A percentile compares a stretch with the other conserved stretches of the same genome.
phyloP scores from a whole-genome alignment of 2,329 filamentous ascomycete species.

The Aspergillus ustus region DNA sequence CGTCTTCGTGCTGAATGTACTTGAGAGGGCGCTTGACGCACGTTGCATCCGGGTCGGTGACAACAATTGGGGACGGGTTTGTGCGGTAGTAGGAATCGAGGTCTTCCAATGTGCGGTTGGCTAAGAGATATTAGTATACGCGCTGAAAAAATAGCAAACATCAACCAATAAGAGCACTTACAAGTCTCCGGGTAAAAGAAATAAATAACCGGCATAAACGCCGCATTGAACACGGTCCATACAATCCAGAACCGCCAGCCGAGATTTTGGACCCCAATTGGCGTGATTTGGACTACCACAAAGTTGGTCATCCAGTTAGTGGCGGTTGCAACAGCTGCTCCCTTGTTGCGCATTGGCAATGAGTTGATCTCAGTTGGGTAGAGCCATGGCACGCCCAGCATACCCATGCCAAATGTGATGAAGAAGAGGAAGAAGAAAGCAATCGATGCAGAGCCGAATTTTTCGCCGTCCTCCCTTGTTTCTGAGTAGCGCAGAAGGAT shows the following conservation, averaged over 20 bases:
- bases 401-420: slow-evolving; percentile 56
- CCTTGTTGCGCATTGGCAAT: slow-evolving; percentile 53
- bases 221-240: slow-evolving; percentile 51
- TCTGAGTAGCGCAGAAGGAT: slow-evolving; percentile 51
- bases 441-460: slow-evolving; percentile 41
- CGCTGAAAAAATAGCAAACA: background rate
- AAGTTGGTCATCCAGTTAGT: slow-evolving; percentile 51
- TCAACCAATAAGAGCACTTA: slow-evolving; percentile 5
- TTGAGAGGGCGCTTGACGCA: slow-evolving; percentile 51
- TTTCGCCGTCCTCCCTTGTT: background rate
- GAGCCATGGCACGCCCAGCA: slow-evolving; percentile 46
- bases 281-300: slow-evolving; percentile 50
- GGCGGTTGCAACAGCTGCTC: slow-evolving; percentile 52
- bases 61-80: slow-evolving; percentile 50
- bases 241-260: slow-evolving; percentile 52
- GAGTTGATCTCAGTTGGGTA: slow-evolving; percentile 52
- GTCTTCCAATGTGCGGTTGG: slow-evolving; percentile 37
- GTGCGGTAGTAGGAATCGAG: slow-evolving; percentile 45
- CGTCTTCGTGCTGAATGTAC: slow-evolving; percentile 54
- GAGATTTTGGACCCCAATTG: slow-evolving; percentile 48
- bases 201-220: slow-evolving; percentile 55
- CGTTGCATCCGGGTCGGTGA: slow-evolving; percentile 54
- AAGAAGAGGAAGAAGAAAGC: slow-evolving; percentile 60
- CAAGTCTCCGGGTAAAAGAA: slow-evolving; percentile 43
- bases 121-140: background rate